These are phyloP conservation scores for Scopulariopsis brevicaulis DNA, from an alignment of 2,329 filamentous ascomycete species.

Conservation along the genomic window DNA sequence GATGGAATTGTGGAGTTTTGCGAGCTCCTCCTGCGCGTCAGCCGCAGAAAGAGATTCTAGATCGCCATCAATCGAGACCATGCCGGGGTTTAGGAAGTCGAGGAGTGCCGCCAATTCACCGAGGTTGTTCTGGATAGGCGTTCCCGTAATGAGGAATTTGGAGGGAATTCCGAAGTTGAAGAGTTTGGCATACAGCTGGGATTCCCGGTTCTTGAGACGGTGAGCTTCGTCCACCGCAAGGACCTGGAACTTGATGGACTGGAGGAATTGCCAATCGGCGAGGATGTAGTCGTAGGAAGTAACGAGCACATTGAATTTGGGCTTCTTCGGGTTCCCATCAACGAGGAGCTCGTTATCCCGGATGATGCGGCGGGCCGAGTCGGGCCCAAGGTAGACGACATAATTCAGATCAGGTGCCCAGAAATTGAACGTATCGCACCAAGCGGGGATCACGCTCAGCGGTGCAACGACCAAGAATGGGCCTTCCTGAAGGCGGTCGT, in stretches of 20 bases:
- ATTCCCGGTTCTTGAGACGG: slow-evolving; percentile 90
- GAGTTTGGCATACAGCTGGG: slow-evolving; percentile 79
- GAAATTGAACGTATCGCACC: slow-evolving; percentile 94
- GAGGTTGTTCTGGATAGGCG: slow-evolving; percentile 93
- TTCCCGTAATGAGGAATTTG: slow-evolving; percentile 89
- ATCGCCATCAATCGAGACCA: slow-evolving; percentile 82
- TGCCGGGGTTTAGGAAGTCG: slow-evolving; percentile 94
- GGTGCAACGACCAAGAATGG: slow-evolving; percentile 97
- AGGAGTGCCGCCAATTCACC: slow-evolving; percentile 85
- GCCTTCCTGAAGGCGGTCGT: slow-evolving; percentile 80
- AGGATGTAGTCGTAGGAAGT: slow-evolving; percentile 97
- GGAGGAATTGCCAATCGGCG: slow-evolving; percentile 71
- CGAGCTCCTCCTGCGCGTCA: slow-evolving; percentile 77
- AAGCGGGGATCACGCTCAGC: slow-evolving; percentile 91
- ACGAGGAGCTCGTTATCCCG: slow-evolving; percentile 81
- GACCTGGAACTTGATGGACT: slow-evolving; percentile 93
- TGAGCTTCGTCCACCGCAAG: slow-evolving; percentile 95
- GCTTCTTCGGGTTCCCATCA: slow-evolving; percentile 75
- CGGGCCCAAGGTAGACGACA: slow-evolving; percentile 88
- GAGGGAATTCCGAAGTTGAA: slow-evolving; percentile 79
- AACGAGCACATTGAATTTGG: slow-evolving; percentile 94
- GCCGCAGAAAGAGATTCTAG: slow-evolving; percentile 69
- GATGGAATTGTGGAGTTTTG: slow-evolving; percentile 74
- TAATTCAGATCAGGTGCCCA: slow-evolving; percentile 97
- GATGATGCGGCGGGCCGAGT: slow-evolving; percentile 76